Base-by-base conservation (phyloP, 1,284 basidiomycete species). In the Baeospora myosura region DNA sequence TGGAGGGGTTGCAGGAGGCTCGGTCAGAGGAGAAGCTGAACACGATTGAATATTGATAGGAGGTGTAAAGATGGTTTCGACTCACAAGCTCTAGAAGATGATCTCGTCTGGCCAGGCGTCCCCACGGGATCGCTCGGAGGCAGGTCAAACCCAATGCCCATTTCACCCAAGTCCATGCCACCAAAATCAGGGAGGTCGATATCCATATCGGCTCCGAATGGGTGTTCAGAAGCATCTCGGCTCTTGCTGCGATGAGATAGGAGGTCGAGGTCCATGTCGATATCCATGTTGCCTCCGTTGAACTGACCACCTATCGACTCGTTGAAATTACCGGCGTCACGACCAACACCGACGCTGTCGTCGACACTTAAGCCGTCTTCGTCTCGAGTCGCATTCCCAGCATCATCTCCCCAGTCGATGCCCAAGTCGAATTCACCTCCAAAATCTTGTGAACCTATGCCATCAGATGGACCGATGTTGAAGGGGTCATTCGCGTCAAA, bases 361-460 rank as follows among this genome's bases (percentile, higher is more conserved):
- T 82, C 79, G 12, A 72, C 57, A 43, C 71, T 72, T 64, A 71
- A 71, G 44, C 48, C 57, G 30, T 70, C 67, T 41, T 57, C 60
- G 25, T 61, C 57, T 4, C 59, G 62, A 45, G 53, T 48, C 22
- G 42, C 47, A 45, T 63, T 65, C 14, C 55, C 56, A 0, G 66
- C 69, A 6, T 68, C 75, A 46, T 80, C 81, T 28, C 75, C 84
- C 54, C 81, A 86, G 52, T 82, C 74, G 36, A 89, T 68, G 42
- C 80, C 84, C 17, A 88, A 64, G 53, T 87, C 83, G 39, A 88
- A 53, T 40, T 81, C 79, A 48, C 69, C 43, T 12, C 42, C 69
- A 55, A 82, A 92, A 58, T 92, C 88, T 57, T 90, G 84, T 1
- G 87, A 89, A 29, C 88, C 89, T 51, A 93, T 87, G 32, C 88